Conservation (phyloP, 148 eudicot species). For the Oxyria digyna region DNA sequence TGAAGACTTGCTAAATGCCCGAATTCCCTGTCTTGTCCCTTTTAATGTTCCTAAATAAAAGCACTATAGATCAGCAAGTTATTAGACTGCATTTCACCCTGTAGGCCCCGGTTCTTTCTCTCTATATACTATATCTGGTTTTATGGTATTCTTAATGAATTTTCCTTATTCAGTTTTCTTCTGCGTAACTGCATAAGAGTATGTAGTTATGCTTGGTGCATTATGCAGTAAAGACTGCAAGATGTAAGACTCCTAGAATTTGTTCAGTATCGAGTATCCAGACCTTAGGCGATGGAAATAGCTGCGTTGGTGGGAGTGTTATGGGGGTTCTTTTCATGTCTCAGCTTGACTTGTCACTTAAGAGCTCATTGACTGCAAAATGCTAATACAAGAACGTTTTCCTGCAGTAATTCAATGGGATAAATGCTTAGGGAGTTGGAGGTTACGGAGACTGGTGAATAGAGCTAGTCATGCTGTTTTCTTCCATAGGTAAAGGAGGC, state of each 20-base stretch:
- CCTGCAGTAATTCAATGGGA: slow-evolving; percentile 1
- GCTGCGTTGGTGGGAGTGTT: not conserved
- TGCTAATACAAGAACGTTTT: not conserved
- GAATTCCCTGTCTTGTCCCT: not conserved
- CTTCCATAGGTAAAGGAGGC: slow-evolving; percentile 1
- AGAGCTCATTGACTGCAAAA: not conserved
- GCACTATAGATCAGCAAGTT: not conserved
- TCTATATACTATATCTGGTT: not conserved
- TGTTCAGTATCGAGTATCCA: not conserved
- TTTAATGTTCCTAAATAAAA: not conserved
- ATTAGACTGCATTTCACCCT: not conserved
- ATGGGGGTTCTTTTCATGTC: not conserved
- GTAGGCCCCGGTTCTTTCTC: not conserved
- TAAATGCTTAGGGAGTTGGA: slow-evolving; percentile 5
- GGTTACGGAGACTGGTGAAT: slow-evolving; percentile 3
- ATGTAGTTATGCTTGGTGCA: not conserved
- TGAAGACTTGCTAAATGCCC: not conserved
- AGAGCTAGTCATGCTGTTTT: not conserved
- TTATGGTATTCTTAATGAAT: not conserved
- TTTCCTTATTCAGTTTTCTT: not conserved
- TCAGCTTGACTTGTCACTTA: not conserved
- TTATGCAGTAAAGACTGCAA: not conserved
- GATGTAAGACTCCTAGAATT: not conserved
- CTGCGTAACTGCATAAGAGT: not conserved
- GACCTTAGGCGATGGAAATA: not conserved